phyloP scores from a whole-genome alignment of 2,329 filamentous ascomycete genomes.

The Talaromyces sp. region DNA sequence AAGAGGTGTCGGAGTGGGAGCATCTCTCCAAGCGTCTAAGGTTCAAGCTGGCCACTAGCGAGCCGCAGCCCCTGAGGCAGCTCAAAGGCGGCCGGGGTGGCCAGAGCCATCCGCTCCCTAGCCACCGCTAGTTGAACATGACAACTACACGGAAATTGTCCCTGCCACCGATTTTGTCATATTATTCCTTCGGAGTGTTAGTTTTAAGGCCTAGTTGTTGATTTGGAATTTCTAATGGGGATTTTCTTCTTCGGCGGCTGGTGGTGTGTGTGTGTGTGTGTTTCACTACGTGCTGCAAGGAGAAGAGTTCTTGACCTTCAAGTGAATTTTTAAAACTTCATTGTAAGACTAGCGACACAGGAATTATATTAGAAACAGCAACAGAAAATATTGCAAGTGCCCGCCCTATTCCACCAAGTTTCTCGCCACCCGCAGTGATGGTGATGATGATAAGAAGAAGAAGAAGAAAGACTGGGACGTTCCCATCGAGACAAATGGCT shows the following conservation, averaged over 20 bases:
- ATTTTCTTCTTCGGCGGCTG: not conserved
- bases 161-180: not conserved
- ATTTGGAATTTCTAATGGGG: not conserved
- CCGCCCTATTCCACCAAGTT: not conserved
- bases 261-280: not conserved
- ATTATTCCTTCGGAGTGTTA: not conserved
- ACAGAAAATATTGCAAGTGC: not conserved
- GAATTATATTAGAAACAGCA: not conserved
- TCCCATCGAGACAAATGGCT: not conserved
- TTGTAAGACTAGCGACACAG: not conserved
- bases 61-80: constrained; percentile 24
- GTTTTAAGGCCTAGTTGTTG: too few relatives aligned
- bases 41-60: constrained; percentile 24
- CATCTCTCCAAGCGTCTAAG: constrained; percentile 9
- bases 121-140: not conserved
- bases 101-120: not conserved
- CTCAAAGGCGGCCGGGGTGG: not conserved
- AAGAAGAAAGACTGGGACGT: not conserved
- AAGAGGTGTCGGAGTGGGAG: not conserved
- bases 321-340: not conserved
- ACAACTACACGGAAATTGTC: not conserved
- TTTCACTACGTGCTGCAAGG: not conserved
- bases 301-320: not conserved
- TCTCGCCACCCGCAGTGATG: not conserved
- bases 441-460: not conserved